Evolutionary conservation across 2,329 filamentous ascomycete species (phyloP).

Genomic region (Immersiporthe knoxdaviesiana): DNA sequence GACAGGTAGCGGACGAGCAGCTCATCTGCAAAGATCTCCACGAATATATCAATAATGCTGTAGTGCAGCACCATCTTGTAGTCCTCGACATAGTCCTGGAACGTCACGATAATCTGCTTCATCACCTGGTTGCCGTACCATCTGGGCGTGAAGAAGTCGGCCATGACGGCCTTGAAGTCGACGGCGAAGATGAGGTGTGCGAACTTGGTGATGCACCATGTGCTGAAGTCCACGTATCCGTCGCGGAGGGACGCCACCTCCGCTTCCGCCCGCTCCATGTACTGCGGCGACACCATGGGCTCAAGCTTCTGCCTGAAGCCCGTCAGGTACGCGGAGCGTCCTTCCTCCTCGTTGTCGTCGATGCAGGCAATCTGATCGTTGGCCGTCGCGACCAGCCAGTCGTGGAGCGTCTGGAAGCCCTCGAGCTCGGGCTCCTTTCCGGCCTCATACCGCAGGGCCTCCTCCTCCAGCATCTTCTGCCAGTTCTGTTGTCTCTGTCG

Average conservation of each 20-base stretch:
- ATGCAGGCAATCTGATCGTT: conserved; percentile 99
- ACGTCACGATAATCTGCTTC: conserved; percentile 91
- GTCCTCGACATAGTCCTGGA: conserved; percentile 92
- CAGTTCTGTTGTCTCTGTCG: conserved; percentile 82
- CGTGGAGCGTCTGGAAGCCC: conserved; percentile 79
- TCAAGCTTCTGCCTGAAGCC: conserved; percentile 85
- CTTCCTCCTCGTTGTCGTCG: conserved; percentile 82
- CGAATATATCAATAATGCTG: conserved; percentile 85
- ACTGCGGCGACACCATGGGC: conserved; percentile 77
- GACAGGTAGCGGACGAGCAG: conserved; percentile 84
- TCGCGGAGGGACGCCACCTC: conserved; percentile 80
- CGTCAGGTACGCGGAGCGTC: conserved; percentile 78
- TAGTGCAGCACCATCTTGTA: conserved; percentile 84
- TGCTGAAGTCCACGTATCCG: conserved; percentile 93
- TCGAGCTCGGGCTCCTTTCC: conserved; percentile 59
- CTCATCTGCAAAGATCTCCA: conserved; percentile 92
- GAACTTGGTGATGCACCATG: conserved; percentile 88
- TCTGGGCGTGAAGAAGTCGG: conserved; percentile 85
- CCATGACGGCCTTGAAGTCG: conserved; percentile 82
- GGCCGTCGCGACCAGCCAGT: conserved; percentile 95
- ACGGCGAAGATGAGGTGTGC: conserved; percentile 85
- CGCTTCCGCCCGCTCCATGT: conserved; percentile 72
- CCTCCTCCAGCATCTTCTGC: conserved; percentile 86
- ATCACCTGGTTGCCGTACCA: conserved; percentile 90
- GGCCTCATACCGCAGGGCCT: conserved; percentile 73